phyloP scores from a whole-genome alignment of 192 early-diverging fungal species.

The Podila horticola region DNA sequence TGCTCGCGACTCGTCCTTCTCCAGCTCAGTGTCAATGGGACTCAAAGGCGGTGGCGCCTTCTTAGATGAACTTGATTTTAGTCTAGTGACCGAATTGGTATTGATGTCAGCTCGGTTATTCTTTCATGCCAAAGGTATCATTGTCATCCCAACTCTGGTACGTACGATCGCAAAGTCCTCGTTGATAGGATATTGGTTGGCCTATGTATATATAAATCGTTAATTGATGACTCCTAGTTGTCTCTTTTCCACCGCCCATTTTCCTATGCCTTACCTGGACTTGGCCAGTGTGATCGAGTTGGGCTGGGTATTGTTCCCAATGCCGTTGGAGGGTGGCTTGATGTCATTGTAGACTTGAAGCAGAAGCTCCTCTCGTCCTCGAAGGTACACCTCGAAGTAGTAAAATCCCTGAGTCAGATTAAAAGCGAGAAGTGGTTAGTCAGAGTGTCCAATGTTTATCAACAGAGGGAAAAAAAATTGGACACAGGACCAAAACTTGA shows the following conservation, averaged over 20 bases:
- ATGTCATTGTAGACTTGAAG: slow-evolving; percentile 67
- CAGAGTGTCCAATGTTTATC: background rate
- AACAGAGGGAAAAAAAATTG: background rate
- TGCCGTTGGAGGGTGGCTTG: slow-evolving; percentile 21
- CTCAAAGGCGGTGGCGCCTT: slow-evolving; percentile 38
- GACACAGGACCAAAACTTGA: background rate
- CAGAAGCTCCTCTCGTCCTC: slow-evolving; percentile 76
- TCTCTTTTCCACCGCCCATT: background rate
- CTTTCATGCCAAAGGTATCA: background rate
- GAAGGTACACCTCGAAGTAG: slow-evolving; percentile 72
- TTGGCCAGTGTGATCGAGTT: slow-evolving; percentile 59
- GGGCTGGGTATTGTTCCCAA: slow-evolving; percentile 24
- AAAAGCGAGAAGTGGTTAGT: background rate
- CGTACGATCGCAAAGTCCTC: slow-evolving; percentile 40
- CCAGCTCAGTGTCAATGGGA: slow-evolving; percentile 52
- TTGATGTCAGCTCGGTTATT: background rate
- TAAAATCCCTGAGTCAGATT: slow-evolving; percentile 64
- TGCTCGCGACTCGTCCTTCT: slow-evolving; percentile 60
- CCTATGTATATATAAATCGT: slow-evolving; percentile 4
- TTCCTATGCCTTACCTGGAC: slow-evolving; percentile 47
- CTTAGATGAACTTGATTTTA: slow-evolving; percentile 25
- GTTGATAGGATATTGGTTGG: slow-evolving; percentile 40
- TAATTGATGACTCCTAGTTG: background rate
- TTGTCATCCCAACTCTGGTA: background rate
- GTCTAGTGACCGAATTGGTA: background rate